Evolutionary conservation across 345 rosid species (phyloP), one percentile per base, ranked within the genome.

Genomic region (Eutrema yunnanense): DNA sequence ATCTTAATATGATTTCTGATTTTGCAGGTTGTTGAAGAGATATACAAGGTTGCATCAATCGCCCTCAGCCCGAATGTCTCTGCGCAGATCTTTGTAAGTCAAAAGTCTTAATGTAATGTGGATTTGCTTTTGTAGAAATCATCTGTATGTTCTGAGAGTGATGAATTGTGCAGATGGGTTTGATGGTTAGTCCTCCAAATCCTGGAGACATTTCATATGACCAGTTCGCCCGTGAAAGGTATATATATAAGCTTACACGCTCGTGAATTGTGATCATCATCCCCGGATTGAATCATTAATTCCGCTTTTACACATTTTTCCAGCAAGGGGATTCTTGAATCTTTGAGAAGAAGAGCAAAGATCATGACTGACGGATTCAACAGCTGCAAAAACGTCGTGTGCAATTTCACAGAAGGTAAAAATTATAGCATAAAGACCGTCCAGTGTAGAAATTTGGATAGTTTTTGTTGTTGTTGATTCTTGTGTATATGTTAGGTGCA

Each of bases 281-380:
- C 46, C 22, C 11, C 4, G 8, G 46, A 46, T n/a, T 42, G 42
- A 36, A 73, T 19, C 26, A 65, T 0, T 1, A 47, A 41, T 4
- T 5, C 33, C n/a, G 8, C 5, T 50, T 67, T 42, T 67, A 16
- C 2, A 56, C 58, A 6, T 8, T 81, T 73, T 80, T 59, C 3
- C 41, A 94, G 99, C 88, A 84, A 90, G 79, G 97, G 96, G 50
- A 83, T 92, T 77, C 84, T 95, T 65, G 92, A 92, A 79, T 95
- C 99, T 0, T 82, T 95, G 67, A 89, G 96, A 80, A 87, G 90
- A 82, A 90, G 97, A 76, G 99, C 99, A 60, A 86, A 75, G 76
- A 63, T 95, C 27, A 95, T 95, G 99, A 95, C 99, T 46, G 99
- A 95, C 63, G 97, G 99, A 77, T 95, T 95, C 83, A 92, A 95